Conservation (phyloP, 805 yeast genomes). For the Kluyveromyces lactis region DNA sequence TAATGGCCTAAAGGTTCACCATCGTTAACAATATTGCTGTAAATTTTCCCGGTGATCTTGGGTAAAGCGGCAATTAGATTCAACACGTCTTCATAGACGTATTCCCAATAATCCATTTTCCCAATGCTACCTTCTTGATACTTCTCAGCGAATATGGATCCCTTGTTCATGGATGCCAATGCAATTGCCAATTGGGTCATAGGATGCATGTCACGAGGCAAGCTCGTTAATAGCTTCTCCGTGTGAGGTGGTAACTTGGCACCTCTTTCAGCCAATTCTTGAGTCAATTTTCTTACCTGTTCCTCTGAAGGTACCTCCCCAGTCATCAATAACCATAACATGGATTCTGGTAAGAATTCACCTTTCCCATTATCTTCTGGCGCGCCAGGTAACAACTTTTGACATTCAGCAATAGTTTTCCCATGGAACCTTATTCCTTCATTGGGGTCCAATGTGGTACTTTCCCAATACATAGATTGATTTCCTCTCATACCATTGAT, state of each 20-base stretch:
- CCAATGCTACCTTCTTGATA: conserved; percentile 58
- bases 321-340: conserved; percentile 71
- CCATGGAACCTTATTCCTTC: conserved; percentile 78
- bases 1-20: conserved; percentile 47
- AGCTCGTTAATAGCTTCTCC: conserved; percentile 47
- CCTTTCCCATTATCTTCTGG: conserved; percentile 36
- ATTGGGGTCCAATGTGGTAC: conserved; percentile 66
- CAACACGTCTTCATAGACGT: conserved; percentile 62
- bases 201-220: conserved; percentile 68
- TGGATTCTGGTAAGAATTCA: conserved; percentile 67
- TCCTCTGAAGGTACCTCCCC: conserved; percentile 60
- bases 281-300: conserved; percentile 48
- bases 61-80: conserved; percentile 69
- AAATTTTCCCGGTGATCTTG: conserved; percentile 64
- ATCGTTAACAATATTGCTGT: conserved; percentile 49
- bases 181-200: conserved; percentile 80
- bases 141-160: conserved; percentile 62
- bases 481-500: conserved; percentile 78
- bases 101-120: conserved; percentile 68
- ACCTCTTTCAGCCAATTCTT: conserved; percentile 57
- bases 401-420: conserved; percentile 65
- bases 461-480: conserved; percentile 70
- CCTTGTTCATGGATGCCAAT: conserved; percentile 62
- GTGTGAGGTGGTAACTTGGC: conserved; percentile 53
- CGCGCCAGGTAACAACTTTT: conserved; percentile 44